Conservation (phyloP, 202 grass and related monocot genomes). For the Elaeis oleifera region DNA sequence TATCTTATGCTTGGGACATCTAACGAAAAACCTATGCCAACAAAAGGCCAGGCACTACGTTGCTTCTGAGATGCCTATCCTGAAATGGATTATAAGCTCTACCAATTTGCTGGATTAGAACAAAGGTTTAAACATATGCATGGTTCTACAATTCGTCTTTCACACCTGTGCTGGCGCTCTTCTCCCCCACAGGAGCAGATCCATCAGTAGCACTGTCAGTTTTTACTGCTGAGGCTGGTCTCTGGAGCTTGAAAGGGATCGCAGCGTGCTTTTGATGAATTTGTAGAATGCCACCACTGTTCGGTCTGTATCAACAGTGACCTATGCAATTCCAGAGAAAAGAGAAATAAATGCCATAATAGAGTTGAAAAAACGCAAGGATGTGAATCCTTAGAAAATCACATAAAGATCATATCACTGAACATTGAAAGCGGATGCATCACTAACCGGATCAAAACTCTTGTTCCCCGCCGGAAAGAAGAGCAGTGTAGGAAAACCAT, state of each 20-base stretch:
- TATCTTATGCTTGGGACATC: no score
- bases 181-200: background rate
- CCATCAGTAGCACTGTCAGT: constrained; percentile 3
- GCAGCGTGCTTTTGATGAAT: constrained; percentile 84
- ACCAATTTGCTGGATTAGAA: no score
- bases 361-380: no score
- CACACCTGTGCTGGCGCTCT: constrained; percentile 17
- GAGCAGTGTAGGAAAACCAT: constrained; percentile 85
- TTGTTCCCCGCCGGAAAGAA: constrained; percentile 95
- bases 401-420: background rate
- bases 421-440: background rate
- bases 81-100: no score
- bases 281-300: constrained; percentile 83
- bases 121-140: no score
- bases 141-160: constrained; percentile 78
- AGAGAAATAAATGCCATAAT: background rate
- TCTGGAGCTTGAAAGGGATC: constrained; percentile 85
- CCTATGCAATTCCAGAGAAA: constrained; percentile 27
- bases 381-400: background rate
- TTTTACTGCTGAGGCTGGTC: constrained; percentile 21
- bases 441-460: constrained; percentile 82
- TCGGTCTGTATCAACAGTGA: constrained; percentile 61
- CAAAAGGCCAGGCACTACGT: no score
- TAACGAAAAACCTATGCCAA: no score
- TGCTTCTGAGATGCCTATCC: no score